Evolutionary conservation across 2,329 filamentous ascomycete species (phyloP), one percentile per base, ranked within the genome.

Genomic region (Stenocarpella maydis): DNA sequence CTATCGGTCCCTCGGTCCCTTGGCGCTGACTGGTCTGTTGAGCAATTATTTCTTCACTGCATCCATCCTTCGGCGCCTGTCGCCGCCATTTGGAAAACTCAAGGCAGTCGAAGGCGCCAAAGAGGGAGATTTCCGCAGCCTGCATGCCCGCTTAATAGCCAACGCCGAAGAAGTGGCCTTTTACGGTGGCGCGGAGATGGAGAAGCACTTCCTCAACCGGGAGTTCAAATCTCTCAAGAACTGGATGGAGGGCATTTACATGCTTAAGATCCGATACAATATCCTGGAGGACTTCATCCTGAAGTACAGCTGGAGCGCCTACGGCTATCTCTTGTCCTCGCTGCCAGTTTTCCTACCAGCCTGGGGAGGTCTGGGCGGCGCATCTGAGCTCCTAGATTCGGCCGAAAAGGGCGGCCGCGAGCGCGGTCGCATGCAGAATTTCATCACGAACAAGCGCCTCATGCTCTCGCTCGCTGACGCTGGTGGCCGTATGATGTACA

Each of bases 201-300:
- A 99, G 80, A 96, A 96, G 81, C 90, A 92, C 2, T 97, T 98
- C 78, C 84, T 99, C 12, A 94, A 97, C 76, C 91, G 90, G 76
- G 95, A 97, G 74, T 99, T 98, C 84, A 93, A 91, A 78, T 96
- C 95, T 55, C 85, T 99, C 34, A 96, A 96, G 80, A 91, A 89
- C 72, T 98, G 95, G 93, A 98, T 99, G 95, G 96, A 99, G 79
- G 92, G 93, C 53, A 98, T 99, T 73, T 99, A 99, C 81, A 95
- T 94, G 80, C 90, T 98, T 73, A 98, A 98, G 81, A 97, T 99
- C 73, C 91, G 94, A 19, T 99, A 99, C 83, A 99, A 98, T 78
- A 99, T 99, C 84, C 89, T 99, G 0, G 96, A 99, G 78, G 96
- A 99, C 78, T 97, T 99, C 76, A 94, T 99, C 60, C 84, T 99